Conservation (phyloP, 805 yeast genomes). For the Candida caryicola region DNA sequence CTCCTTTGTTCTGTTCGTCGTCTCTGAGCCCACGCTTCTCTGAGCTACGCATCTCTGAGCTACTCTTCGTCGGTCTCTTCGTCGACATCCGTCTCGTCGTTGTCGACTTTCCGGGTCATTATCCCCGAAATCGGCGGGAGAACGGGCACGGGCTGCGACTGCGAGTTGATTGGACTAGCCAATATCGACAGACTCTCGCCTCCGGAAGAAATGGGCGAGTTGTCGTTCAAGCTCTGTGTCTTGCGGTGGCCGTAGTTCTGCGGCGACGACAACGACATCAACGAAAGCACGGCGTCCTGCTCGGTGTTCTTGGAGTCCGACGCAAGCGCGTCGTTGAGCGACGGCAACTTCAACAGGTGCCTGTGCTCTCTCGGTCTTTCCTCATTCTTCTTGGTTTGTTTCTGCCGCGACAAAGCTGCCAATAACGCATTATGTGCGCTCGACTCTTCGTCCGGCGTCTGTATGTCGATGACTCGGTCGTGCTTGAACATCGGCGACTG, state of each 20-base stretch:
- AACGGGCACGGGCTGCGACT: conserved; percentile 5
- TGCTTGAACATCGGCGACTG: conserved; percentile 11
- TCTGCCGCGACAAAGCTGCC: conserved; percentile 37
- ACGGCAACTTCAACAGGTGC: conserved; percentile 19
- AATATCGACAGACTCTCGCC: conserved; percentile 4
- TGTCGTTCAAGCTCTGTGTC: conserved; percentile 9
- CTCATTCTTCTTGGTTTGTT: conserved; percentile 11
- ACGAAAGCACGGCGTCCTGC: conserved; percentile 54
- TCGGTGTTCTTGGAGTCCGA: conserved; percentile 25
- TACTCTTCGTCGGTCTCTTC: conserved; percentile 13
- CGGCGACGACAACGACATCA: conserved; percentile 56
- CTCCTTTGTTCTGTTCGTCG: too few species aligned
- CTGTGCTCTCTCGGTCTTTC: conserved; percentile 1
- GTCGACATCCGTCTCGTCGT: conserved; percentile 15
- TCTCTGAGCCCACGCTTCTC: too few species aligned
- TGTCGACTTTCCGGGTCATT: conserved; percentile 9
- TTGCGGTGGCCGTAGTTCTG: conserved; percentile 24
- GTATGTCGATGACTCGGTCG: conserved; percentile 12
- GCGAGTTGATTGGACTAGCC: conserved; percentile 11
- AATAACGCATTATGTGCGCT: conserved; percentile 46
- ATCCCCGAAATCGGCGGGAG: conserved; percentile 11
- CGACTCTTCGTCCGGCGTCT: conserved; percentile 39
- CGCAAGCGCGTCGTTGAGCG: conserved; percentile 25
- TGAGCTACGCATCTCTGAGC: too few species aligned
- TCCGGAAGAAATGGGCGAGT: conserved; percentile 8